Conservation (phyloP, 1,139 yeast species). For the Kluyveromyces sp. region DNA sequence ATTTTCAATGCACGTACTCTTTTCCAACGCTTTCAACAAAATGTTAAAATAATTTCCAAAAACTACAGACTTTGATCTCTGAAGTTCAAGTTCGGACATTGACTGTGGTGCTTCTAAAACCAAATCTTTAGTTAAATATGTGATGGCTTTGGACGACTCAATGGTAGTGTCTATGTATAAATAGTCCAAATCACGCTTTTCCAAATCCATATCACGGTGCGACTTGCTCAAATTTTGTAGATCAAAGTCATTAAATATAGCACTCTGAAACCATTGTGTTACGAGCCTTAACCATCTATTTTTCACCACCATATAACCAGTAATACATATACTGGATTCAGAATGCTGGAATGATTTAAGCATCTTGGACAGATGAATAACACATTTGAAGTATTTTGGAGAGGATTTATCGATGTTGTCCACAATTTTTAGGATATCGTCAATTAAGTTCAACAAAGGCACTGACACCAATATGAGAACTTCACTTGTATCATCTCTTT, state of each 20-base stretch:
- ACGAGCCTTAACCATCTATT: constrained; percentile 53
- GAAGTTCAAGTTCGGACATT: constrained; percentile 46
- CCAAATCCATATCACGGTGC: constrained; percentile 27
- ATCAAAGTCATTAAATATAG: constrained; percentile 33
- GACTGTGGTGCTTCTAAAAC: constrained; percentile 60
- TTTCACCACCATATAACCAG: constrained; percentile 53
- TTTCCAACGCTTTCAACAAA: constrained; percentile 62
- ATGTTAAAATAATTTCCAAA: constrained; percentile 69
- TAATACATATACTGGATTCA: constrained; percentile 34
- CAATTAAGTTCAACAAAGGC: constrained; percentile 34
- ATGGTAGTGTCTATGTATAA: constrained; percentile 58
- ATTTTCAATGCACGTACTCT: constrained; percentile 36
- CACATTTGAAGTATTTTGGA: constrained; percentile 41
- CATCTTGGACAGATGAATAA: constrained; percentile 53
- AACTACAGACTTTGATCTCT: constrained; percentile 52
- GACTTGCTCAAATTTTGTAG: constrained; percentile 28
- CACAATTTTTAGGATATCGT: constrained; percentile 32
- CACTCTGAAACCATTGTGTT: constrained; percentile 62
- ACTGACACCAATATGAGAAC: constrained; percentile 35
- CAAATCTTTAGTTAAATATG: constrained; percentile 46
- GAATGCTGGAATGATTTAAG: constrained; percentile 44
- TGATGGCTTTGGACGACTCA: constrained; percentile 54
- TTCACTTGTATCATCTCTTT: constrained; percentile 32
- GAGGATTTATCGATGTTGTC: constrained; percentile 31
- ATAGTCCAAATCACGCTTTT: constrained; percentile 41